Percentiles rank a stretch among this genome's conserved stretches.
phyloP scores from a whole-genome alignment of 2,329 filamentous ascomycete genomes.

The Cytospora paraplurivora region DNA sequence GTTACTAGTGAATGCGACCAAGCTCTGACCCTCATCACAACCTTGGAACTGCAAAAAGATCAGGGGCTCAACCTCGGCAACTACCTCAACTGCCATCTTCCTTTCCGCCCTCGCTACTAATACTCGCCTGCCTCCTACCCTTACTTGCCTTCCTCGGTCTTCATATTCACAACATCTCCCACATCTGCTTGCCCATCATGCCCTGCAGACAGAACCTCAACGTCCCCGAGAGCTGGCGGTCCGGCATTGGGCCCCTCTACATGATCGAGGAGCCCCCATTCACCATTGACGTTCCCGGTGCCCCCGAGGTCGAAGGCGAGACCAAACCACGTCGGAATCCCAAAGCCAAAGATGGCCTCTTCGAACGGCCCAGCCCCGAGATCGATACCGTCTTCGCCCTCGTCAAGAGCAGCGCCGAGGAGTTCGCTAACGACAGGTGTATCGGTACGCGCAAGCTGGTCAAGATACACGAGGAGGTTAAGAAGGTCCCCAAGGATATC shows the following conservation, averaged over 20 bases:
- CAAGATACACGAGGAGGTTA: constrained; percentile 78
- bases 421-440: constrained; percentile 64
- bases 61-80: background rate
- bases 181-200: constrained; percentile 34
- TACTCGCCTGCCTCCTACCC: constrained; percentile 14
- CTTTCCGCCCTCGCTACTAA: constrained; percentile 13
- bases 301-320: constrained; percentile 72
- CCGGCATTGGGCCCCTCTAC: constrained; percentile 53
- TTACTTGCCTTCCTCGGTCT: constrained; percentile 14
- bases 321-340: constrained; percentile 79
- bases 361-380: constrained; percentile 65
- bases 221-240: constrained; percentile 27
- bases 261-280: constrained; percentile 72
- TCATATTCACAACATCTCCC: background rate
- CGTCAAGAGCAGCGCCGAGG: constrained; percentile 66
- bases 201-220: constrained; percentile 39
- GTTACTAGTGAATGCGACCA: constrained; percentile 11
- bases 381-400: constrained; percentile 80
- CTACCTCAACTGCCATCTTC: constrained; percentile 1
- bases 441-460: constrained; percentile 74
- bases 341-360: constrained; percentile 69
- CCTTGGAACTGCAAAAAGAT: background rate
- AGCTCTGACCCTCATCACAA: constrained; percentile 8
- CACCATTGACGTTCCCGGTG: constrained; percentile 71
- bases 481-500: constrained; percentile 86